phyloP scores from a whole-genome alignment of 805 yeast species.

The Pichia nanzhaoensis region DNA sequence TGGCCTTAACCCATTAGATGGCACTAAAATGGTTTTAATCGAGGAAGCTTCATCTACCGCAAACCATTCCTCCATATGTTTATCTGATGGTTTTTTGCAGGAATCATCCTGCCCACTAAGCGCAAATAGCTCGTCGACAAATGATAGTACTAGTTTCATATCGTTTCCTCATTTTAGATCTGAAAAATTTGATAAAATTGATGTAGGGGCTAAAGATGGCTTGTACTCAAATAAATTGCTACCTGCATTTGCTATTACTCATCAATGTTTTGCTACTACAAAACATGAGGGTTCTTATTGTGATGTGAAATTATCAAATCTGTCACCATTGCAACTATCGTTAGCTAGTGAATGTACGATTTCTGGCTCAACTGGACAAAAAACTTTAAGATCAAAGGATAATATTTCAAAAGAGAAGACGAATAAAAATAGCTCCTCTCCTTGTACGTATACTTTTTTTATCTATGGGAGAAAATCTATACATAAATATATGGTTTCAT shows the following conservation, averaged over 20 bases:
- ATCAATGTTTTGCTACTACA: constrained; percentile 26
- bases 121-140: not conserved
- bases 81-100: not conserved
- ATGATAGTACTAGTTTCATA: not conserved
- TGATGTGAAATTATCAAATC: not conserved
- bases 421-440: not conserved
- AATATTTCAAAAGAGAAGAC: not conserved
- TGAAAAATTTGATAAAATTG: constrained; percentile 3
- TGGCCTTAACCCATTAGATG: constrained; percentile 10
- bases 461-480: constrained; percentile 37
- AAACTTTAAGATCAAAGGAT: no score
- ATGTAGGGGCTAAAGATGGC: not conserved
- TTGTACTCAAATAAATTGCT: constrained; percentile 18
- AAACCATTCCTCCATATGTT: not conserved
- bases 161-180: constrained; percentile 9
- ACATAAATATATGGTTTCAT: constrained; percentile 36
- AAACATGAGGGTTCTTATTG: constrained; percentile 21
- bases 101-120: not conserved
- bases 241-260: constrained; percentile 22
- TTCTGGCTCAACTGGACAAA: no score
- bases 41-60: constrained; percentile 22
- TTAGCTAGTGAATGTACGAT: no score
- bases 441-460: constrained; percentile 26
- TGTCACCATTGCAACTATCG: no score
- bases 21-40: constrained; percentile 20